These are phyloP conservation scores for Suillus paluster DNA, from an alignment of 768 basidiomycete species.

Conservation along the genomic window DNA sequence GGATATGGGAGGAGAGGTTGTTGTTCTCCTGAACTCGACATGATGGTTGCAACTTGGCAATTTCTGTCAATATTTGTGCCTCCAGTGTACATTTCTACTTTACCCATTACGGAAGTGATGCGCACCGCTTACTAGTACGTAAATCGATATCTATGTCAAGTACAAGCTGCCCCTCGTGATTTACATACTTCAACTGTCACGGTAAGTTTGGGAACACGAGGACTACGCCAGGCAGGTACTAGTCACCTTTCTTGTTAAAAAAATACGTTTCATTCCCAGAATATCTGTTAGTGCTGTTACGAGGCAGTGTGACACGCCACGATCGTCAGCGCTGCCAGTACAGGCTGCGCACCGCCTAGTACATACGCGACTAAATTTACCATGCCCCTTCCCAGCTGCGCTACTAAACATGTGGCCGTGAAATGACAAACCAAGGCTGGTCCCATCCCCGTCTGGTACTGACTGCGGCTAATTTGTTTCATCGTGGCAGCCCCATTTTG, in stretches of 20 bases:
- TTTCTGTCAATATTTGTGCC: neutral
- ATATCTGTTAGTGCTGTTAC: neutral
- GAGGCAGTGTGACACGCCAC: neutral
- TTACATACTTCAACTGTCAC: too few relatives aligned
- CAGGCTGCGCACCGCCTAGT: slow-evolving; percentile 13
- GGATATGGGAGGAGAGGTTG: slow-evolving; percentile 48
- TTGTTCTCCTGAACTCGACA: slow-evolving; percentile 47
- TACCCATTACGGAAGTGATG: neutral
- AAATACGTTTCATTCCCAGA: neutral
- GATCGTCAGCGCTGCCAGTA: neutral
- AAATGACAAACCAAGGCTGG: slow-evolving; percentile 6
- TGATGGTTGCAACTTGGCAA: slow-evolving; percentile 24
- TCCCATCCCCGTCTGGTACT: slow-evolving; percentile 13
- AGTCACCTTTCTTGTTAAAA: neutral
- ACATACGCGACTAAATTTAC: slow-evolving; percentile 9
- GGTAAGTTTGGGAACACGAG: neutral
- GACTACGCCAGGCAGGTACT: neutral
- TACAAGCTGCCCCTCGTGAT: too few relatives aligned
- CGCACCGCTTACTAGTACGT: too few relatives aligned
- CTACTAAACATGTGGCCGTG: slow-evolving; percentile 3
- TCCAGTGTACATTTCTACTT: neutral
- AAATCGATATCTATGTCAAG: too few relatives aligned
- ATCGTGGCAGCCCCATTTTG: neutral
- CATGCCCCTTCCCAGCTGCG: slow-evolving; percentile 1
- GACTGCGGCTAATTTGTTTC: slow-evolving; percentile 17